Base-by-base conservation (phyloP, 2,329 filamentous ascomycete species). In the Alternaria dauci region DNA sequence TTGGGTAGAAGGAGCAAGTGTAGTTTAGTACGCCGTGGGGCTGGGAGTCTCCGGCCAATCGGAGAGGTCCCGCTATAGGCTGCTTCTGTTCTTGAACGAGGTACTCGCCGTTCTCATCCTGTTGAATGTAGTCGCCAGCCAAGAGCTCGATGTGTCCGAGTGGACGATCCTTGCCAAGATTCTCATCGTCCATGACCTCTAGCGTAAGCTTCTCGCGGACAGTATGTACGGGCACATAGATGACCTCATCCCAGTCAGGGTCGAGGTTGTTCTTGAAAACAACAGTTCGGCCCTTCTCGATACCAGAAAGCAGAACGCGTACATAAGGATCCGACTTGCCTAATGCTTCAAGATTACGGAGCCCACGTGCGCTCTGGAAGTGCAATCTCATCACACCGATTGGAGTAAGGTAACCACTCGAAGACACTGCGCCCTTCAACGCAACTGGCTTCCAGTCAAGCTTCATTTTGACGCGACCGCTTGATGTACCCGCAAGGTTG, bases 261-360 rank as follows among this genome's bases (percentile, higher is more conserved):
- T 96, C 93, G 59, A 99, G 87, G 63, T 97, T 96, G 80, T 97
- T 99, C 76, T 93, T 89, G 83, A 95, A 97, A 0, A 94, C 98
- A 52, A 99, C 95, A 2, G 95, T 98, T 59, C 94, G 89, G 9
- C 88, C 93, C 78, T 94, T 96, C 75, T 95, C 91, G 58, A 98
- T 89, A 46, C 95, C 94, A 48, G 94, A 97, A 8, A 97, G 85
- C 54, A 97, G 80, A 1, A 98, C 91, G 42, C 94, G 90, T 23
- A 89, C 92, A 72, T 99, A 99, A 0, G 95, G 93, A 78, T 99
- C 96, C 1, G 95, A 98, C 80, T 98, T 98, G 80, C 95, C 95
- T 78, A 99, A 88, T 2, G 93, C 92, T 80, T 99, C 95, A 54
- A 97, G 86, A 77, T 99, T 99, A 61, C 93, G 91, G 43, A 99